Conservation (phyloP, 192 early-diverging fungal species). For the Podila horticola region DNA sequence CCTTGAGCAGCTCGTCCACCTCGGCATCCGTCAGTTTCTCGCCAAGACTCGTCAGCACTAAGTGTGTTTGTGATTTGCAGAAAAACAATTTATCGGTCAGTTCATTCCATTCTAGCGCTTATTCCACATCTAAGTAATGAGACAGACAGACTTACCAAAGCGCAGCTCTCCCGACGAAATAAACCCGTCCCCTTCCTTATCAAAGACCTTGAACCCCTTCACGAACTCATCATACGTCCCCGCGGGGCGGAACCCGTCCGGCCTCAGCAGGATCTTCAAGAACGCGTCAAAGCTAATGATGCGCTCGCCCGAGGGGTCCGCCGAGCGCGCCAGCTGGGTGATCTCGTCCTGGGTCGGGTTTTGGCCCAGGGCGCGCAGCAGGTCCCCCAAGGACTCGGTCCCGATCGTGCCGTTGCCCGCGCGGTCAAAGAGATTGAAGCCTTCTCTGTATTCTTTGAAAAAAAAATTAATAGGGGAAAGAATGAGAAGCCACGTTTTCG, state of each 20-base stretch:
- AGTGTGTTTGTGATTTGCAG: no score
- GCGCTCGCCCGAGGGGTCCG: constrained; percentile 51
- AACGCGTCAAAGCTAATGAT: constrained; percentile 75
- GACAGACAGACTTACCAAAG: constrained; percentile 61
- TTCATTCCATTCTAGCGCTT: background rate
- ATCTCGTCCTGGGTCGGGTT: constrained; percentile 85
- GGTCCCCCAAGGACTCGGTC: constrained; percentile 71
- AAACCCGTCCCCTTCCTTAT: constrained; percentile 81
- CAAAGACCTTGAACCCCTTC: constrained; percentile 90
- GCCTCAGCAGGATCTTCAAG: constrained; percentile 75
- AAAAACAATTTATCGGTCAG: background rate
- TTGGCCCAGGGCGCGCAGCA: constrained; percentile 81
- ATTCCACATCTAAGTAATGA: background rate
- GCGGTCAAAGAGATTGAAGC: constrained; percentile 84
- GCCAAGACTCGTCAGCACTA: constrained; percentile 84
- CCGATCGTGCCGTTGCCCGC: constrained; percentile 77
- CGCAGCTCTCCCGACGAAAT: constrained; percentile 83
- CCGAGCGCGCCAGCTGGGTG: constrained; percentile 62
- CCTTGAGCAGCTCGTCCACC: constrained; percentile 84
- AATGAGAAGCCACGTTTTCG: background rate
- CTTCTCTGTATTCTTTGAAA: constrained; percentile 77
- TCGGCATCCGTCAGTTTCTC: constrained; percentile 82
- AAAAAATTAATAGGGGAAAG: background rate
- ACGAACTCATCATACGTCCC: constrained; percentile 83
- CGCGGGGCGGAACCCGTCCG: constrained; percentile 75